Evolutionary conservation across 352 stramenopile genomes (phyloP).

Genomic region (Peronospora farinosa): DNA sequence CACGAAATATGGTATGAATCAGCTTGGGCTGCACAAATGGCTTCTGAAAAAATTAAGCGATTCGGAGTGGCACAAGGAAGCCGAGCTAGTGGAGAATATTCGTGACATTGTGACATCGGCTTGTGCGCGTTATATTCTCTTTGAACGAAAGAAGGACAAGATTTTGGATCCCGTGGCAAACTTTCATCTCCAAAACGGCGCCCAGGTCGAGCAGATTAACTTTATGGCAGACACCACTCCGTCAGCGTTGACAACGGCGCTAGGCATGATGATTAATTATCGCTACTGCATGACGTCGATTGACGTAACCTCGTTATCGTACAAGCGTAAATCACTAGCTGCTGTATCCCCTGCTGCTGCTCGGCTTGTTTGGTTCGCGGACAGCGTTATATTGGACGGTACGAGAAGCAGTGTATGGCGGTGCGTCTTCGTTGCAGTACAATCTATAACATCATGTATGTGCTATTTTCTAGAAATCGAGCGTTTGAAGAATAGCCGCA

Average conservation of each 20-base stretch:
- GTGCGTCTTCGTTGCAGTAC: not conserved
- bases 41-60: conserved; percentile 50
- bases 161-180: conserved; percentile 81
- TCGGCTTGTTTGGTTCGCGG: conserved; percentile 48
- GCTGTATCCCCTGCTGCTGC: conserved; percentile 52
- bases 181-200: conserved; percentile 82
- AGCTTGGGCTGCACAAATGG: conserved; percentile 58
- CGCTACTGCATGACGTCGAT: conserved; percentile 82
- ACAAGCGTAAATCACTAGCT: conserved; percentile 65
- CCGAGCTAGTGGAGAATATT: conserved; percentile 41
- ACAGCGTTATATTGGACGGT: conserved; percentile 64
- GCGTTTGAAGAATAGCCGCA: conserved; percentile 44
- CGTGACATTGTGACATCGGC: conserved; percentile 47
- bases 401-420: not conserved
- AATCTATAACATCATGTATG: conserved; percentile 1
- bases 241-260: conserved; percentile 35
- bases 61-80: conserved; percentile 44
- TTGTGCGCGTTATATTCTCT: conserved; percentile 74
- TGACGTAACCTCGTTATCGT: conserved; percentile 68
- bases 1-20: conserved; percentile 56
- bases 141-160: conserved; percentile 67
- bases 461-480: conserved; percentile 19
- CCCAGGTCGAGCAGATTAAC: conserved; percentile 82
- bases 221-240: conserved; percentile 64
- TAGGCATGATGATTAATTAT: conserved; percentile 86